These are phyloP conservation scores for Pisolithus microcarpus DNA, from an alignment of 768 basidiomycete species.

Conservation along the genomic window DNA sequence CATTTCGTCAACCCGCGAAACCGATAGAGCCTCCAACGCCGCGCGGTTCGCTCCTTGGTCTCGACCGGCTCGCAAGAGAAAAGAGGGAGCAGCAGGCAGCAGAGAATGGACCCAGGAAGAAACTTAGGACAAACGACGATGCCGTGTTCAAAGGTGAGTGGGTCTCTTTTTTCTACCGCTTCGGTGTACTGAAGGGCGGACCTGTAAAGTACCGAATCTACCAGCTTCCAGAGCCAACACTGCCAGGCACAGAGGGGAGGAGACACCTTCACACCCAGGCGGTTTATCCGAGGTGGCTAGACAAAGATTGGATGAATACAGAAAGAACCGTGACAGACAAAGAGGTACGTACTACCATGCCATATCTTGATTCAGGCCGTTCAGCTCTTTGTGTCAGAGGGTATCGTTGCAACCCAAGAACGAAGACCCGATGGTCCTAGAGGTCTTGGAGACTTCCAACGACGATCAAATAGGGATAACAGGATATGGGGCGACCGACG, in stretches of 20 bases:
- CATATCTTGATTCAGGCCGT: no score
- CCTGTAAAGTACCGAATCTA: constrained; percentile 61
- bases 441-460: constrained; percentile 89
- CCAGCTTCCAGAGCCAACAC: constrained; percentile 54
- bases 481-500: constrained; percentile 43
- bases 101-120: constrained; percentile 53
- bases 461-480: constrained; percentile 78
- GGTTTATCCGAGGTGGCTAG: constrained; percentile 77
- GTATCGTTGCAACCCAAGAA: constrained; percentile 57
- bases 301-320: constrained; percentile 68
- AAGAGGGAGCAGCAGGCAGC: constrained; percentile 59
- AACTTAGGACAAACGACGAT: constrained; percentile 50
- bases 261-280: constrained; percentile 90
- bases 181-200: not conserved
- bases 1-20: constrained; percentile 70
- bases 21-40: constrained; percentile 73
- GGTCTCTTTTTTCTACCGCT: not conserved
- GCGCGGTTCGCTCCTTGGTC: constrained; percentile 71
- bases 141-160: constrained; percentile 80
- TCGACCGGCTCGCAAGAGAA: constrained; percentile 83
- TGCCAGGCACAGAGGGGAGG: constrained; percentile 69
- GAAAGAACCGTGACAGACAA: constrained; percentile 62
- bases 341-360: constrained; percentile 37
- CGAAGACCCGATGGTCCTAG: constrained; percentile 51
- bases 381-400: constrained; percentile 43